phyloP scores from a whole-genome alignment of 2,329 filamentous ascomycete species.

The Exophiala alcalophila region DNA sequence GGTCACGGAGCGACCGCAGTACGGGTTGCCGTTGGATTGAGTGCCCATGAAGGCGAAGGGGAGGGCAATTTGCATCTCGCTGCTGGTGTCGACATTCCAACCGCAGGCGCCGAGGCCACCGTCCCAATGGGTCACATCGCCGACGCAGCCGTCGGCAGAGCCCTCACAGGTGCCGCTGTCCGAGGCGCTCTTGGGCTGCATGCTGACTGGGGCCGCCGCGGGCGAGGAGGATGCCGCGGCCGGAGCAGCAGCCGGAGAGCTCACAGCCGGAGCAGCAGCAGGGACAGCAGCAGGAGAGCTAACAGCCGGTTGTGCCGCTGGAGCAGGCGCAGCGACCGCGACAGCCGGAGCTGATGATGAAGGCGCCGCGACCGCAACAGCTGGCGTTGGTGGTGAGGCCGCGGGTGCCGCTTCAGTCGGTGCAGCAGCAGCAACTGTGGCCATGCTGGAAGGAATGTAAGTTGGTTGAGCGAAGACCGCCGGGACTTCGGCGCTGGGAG shows the following conservation, averaged over 20 bases:
- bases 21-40: slow-evolving; percentile 64
- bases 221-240: slow-evolving; percentile 3
- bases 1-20: slow-evolving; percentile 67
- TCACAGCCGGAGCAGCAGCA: neutral
- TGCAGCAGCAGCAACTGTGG: slow-evolving; percentile 16
- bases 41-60: slow-evolving; percentile 62
- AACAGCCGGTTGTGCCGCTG: neutral
- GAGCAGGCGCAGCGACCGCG: slow-evolving; percentile 32
- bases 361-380: slow-evolving; percentile 14
- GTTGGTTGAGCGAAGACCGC: slow-evolving; percentile 14
- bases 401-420: slow-evolving; percentile 12
- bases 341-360: slow-evolving; percentile 21
- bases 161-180: slow-evolving; percentile 32
- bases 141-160: slow-evolving; percentile 45
- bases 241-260: slow-evolving; percentile 5
- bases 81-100: slow-evolving; percentile 54
- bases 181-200: slow-evolving; percentile 12
- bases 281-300: slow-evolving; percentile 26
- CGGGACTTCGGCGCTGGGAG: slow-evolving; percentile 8
- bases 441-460: slow-evolving; percentile 13
- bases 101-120: slow-evolving; percentile 68
- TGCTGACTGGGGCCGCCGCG: slow-evolving; percentile 5
- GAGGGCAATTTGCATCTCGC: slow-evolving; percentile 66
- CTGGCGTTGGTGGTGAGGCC: slow-evolving; percentile 7
- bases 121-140: slow-evolving; percentile 72